Evolutionary conservation across 2,329 filamentous ascomycete species (phyloP), one percentile per base, ranked within the genome.

Genomic region (Pseudocercospora pini-densiflorae): DNA sequence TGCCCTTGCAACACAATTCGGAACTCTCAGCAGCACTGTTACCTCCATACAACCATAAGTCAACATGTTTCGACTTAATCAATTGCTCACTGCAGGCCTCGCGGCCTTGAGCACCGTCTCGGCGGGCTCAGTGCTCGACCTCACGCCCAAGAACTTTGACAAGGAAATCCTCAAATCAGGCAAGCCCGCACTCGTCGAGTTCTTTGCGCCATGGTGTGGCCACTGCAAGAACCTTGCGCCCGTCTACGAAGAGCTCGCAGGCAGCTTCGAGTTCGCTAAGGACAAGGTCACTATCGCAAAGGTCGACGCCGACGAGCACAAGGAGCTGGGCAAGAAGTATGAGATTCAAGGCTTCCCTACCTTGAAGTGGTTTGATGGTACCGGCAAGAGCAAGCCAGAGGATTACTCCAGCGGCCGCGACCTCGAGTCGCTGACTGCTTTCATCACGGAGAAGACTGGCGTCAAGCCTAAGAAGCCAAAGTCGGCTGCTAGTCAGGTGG

Each of bases 221-320:
- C 95, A 99, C 86, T 99, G 95, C 92, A 98, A 98, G 88, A 97
- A 84, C 77, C 91, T 99, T 36, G 95, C 95, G 16, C 96, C 95
- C 59, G 85, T 96, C 66, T 99, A 96, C 81, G 95, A 99, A 80
- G 92, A 99, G 78, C 89, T 99, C 51, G 95, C 89, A 55, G 80
- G 85, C 59, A 83, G 85, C 49, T 97, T 94, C 80, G 89, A 91
- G 71, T 89, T 87, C 76, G 89, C 89, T 71, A 83, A 93, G 83
- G 85, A 89, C 78, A 89, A 90, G 76, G 88, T 99, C 63, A 89
- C 90, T 77, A 93, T 99, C 77, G 95, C 91, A 74, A 99, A 98
- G 83, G 94, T 99, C 73, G 94, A 99, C 78, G 95, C 94, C 66
- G 95, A 99, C 79, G 89, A 90, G 65, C 90, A 99, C 84, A 92